A percentile compares a stretch with the other conserved stretches of the same genome.
phyloP scores from a whole-genome alignment of 345 rosid genomes.

The Rhodamnia argentea region DNA sequence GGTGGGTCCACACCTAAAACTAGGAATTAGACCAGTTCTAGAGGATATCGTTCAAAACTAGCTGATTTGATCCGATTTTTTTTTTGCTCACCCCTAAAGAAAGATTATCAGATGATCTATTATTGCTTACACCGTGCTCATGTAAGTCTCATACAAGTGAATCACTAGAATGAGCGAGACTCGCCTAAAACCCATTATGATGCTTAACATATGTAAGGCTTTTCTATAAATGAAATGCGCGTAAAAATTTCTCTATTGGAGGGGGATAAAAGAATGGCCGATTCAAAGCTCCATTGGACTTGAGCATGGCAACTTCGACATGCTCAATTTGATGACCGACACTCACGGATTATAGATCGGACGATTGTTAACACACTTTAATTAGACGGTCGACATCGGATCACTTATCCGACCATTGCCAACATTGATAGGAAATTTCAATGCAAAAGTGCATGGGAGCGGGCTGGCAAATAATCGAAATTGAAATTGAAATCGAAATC shows the following conservation, averaged over 20 bases:
- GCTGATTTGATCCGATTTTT: too few species aligned
- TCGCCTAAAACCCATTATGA: neutral
- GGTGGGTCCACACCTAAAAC: too few species aligned
- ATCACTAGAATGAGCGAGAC: neutral
- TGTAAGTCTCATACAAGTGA: neutral
- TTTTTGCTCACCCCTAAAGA: neutral
- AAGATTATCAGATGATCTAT: neutral
- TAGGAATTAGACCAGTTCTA: too few species aligned
- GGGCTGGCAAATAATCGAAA: too few species aligned
- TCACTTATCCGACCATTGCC: rapidly evolving
- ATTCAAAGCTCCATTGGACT: neutral
- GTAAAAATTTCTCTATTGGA: neutral
- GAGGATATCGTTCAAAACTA: too few species aligned
- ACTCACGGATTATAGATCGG: rapidly evolving
- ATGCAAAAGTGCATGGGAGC: too few species aligned
- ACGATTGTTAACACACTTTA: neutral
- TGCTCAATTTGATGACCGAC: neutral
- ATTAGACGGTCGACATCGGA: neutral
- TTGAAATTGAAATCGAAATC: neutral
- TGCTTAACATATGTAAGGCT: neutral
- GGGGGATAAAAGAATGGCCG: neutral
- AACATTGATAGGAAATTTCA: too few species aligned
- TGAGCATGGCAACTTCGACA: neutral
- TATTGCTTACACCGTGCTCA: neutral
- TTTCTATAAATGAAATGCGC: neutral